These are phyloP conservation scores for Colletotrichum sansevieriae DNA, from an alignment of 2,329 filamentous ascomycete genomes.

Conservation along the genomic window DNA sequence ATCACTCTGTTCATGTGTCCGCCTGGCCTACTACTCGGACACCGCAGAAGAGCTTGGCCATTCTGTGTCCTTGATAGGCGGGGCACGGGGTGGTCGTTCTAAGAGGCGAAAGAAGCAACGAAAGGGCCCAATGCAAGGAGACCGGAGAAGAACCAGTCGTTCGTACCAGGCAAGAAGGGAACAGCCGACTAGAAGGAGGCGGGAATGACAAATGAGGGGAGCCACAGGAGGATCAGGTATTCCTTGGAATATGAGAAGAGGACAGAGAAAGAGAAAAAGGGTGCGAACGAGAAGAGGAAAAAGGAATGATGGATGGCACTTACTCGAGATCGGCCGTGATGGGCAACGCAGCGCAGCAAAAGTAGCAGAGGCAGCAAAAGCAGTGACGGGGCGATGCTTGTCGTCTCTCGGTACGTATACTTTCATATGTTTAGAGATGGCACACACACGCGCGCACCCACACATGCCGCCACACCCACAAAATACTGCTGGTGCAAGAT, in stretches of 20 bases:
- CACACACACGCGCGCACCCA: neutral
- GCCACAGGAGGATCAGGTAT: constrained; percentile 8
- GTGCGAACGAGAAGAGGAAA: constrained; percentile 25
- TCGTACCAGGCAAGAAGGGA: constrained; percentile 20
- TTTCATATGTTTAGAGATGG: neutral
- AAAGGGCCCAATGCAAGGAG: constrained; percentile 32
- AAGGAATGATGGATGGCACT: constrained; percentile 36
- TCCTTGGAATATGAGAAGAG: neutral
- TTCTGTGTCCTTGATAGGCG: constrained; percentile 22
- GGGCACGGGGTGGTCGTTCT: constrained; percentile 20
- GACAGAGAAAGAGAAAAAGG: constrained; percentile 14
- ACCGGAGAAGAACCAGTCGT: constrained; percentile 15
- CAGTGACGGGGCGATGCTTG: constrained; percentile 24
- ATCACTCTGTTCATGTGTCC: constrained; percentile 26
- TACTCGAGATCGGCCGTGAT: constrained; percentile 38
- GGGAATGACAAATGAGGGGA: constrained; percentile 39
- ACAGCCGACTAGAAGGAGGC: constrained; percentile 17
- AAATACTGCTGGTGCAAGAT: constrained; percentile 2
- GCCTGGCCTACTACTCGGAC: constrained; percentile 30
- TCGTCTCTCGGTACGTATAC: constrained; percentile 22
- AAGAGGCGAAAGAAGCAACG: constrained; percentile 25
- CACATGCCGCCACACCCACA: neutral
- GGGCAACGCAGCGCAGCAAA: constrained; percentile 20
- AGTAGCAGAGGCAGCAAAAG: neutral
- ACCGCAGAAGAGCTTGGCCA: constrained; percentile 22